phyloP scores from a whole-genome alignment of 495 filamentous ascomycete genomes.

The Xylaria nigripes region DNA sequence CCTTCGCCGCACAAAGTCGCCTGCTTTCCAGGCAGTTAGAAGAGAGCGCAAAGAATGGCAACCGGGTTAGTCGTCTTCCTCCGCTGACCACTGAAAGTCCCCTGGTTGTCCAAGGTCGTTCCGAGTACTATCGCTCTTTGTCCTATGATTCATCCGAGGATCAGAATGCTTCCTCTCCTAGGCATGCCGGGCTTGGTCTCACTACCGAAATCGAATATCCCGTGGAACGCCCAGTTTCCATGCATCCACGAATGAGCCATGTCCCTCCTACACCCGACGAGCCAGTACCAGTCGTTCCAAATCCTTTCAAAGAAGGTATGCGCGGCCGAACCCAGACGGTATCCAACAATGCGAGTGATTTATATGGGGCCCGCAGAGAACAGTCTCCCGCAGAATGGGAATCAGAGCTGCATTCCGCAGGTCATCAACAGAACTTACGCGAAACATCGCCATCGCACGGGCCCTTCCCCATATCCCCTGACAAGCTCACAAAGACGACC shows the following conservation, averaged over 20 bases:
- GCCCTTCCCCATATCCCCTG: constrained; percentile 27
- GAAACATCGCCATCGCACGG: constrained; percentile 15
- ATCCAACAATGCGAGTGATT: constrained; percentile 23
- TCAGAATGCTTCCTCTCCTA: constrained; percentile 24
- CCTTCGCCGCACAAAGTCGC: constrained; percentile 82
- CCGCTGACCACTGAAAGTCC: constrained; percentile 69
- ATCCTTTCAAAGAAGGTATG: constrained; percentile 25
- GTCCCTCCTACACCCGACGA: constrained; percentile 49
- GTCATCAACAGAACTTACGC: constrained; percentile 9
- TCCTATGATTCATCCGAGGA: constrained; percentile 39
- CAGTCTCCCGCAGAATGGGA: constrained; percentile 32
- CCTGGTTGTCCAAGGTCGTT: constrained; percentile 56
- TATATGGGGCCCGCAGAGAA: constrained; percentile 36
- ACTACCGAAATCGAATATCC: constrained; percentile 49
- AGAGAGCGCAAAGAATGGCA: constrained; percentile 57
- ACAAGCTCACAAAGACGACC: constrained; percentile 28
- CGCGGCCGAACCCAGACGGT: constrained; percentile 27
- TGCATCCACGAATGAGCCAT: constrained; percentile 64
- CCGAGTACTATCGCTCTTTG: constrained; percentile 63
- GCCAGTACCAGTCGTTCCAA: constrained; percentile 32
- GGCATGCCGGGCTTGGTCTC: constrained; percentile 35
- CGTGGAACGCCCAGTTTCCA: constrained; percentile 56
- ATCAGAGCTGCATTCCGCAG: constrained; percentile 3
- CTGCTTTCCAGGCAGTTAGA: constrained; percentile 81
- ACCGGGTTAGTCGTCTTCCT: constrained; percentile 75